These are phyloP conservation scores for Mucor circinelloides DNA, from an alignment of 371 early-diverging fungal genomes.

Conservation along the genomic window DNA sequence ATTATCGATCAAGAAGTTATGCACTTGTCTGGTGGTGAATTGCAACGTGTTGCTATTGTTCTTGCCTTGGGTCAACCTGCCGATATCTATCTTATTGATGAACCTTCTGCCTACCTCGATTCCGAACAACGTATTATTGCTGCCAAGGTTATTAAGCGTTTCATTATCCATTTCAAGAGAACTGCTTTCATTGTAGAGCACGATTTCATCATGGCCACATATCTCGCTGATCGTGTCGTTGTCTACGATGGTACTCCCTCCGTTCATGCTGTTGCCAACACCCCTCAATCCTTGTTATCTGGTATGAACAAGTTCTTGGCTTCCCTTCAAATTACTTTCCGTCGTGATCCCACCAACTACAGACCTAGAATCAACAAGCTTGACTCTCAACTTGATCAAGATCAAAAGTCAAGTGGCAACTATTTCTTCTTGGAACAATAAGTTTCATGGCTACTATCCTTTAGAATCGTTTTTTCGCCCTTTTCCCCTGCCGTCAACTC, in stretches of 20 bases:
- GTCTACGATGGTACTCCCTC: constrained; percentile 98
- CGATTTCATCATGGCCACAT: constrained; percentile 99
- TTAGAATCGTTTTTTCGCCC: background rate
- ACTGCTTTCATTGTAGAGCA: constrained; percentile 99
- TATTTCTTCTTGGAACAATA: constrained; percentile 92
- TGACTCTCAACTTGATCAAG: constrained; percentile 97
- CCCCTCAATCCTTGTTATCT: constrained; percentile 89
- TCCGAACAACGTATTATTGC: constrained; percentile 99
- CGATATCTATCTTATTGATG: constrained; percentile 99
- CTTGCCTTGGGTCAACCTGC: constrained; percentile 96
- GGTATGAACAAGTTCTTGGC: constrained; percentile 99
- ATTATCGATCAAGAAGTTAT: constrained; percentile 93
- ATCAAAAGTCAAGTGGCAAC: constrained; percentile 95
- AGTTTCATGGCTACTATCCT: background rate
- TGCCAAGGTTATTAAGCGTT: constrained; percentile 99
- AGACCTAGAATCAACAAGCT: constrained; percentile 99
- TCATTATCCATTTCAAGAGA: constrained; percentile 97
- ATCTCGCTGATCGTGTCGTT: constrained; percentile 99
- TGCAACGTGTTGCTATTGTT: constrained; percentile 99
- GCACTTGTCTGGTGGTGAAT: constrained; percentile 99
- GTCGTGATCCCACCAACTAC: constrained; percentile 98
- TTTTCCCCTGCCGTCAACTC: background rate
- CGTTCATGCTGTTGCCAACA: constrained; percentile 82
- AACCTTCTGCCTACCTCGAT: constrained; percentile 99
- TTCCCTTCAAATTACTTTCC: constrained; percentile 97